phyloP scores from a whole-genome alignment of 352 stramenopile genomes.

The Pythium brassicae region DNA sequence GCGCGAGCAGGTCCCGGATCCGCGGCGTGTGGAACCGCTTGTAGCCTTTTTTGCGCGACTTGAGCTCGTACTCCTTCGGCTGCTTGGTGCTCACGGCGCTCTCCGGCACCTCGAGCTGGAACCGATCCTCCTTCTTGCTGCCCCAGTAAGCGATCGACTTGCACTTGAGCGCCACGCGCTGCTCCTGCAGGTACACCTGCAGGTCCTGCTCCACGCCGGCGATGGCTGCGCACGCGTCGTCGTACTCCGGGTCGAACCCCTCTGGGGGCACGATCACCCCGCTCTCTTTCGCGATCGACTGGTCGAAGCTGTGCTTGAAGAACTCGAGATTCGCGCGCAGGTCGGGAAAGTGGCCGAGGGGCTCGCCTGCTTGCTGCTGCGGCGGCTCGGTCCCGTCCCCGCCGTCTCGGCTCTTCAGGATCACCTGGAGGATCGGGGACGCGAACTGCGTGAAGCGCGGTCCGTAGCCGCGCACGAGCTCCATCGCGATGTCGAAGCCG shows the following conservation, averaged over 20 bases:
- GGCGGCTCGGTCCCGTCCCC: not conserved
- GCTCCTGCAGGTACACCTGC: constrained; percentile 85
- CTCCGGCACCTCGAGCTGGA: constrained; percentile 92
- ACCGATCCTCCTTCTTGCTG: constrained; percentile 93
- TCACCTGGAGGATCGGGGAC: constrained; percentile 47
- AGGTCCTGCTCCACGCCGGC: constrained; percentile 85
- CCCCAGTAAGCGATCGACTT: constrained; percentile 92
- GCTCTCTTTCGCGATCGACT: constrained; percentile 84
- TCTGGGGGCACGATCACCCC: constrained; percentile 91
- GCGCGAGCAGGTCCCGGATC: constrained; percentile 77
- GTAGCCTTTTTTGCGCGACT: constrained; percentile 91
- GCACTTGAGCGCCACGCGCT: constrained; percentile 69
- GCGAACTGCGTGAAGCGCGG: constrained; percentile 54
- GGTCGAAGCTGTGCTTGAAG: constrained; percentile 97
- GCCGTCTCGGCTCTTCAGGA: constrained; percentile 35
- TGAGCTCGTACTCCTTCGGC: constrained; percentile 94
- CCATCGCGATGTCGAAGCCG: constrained; percentile 81
- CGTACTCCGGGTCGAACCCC: constrained; percentile 94
- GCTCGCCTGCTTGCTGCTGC: not conserved
- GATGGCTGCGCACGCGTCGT: constrained; percentile 89
- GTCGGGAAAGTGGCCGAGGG: constrained; percentile 81
- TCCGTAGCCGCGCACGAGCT: constrained; percentile 82
- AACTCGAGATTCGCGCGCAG: constrained; percentile 91
- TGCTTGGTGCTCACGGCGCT: constrained; percentile 69
- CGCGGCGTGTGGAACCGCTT: constrained; percentile 90